phyloP scores from a whole-genome alignment of 2,329 filamentous ascomycete genomes.

The Bipolaris gigantea region DNA sequence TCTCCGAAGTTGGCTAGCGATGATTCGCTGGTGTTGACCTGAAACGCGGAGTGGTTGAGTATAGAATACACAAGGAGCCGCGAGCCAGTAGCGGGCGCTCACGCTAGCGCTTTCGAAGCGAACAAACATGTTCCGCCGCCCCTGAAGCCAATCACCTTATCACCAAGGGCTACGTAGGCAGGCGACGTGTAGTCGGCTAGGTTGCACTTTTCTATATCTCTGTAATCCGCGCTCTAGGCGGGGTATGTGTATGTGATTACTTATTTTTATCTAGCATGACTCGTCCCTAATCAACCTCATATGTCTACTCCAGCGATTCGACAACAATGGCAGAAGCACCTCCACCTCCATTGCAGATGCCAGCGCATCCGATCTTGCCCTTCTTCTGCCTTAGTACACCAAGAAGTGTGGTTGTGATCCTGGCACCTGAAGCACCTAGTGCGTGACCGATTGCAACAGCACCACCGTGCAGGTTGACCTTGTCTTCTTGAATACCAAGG shows the following conservation, averaged over 20 bases:
- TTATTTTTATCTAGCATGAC: constrained; percentile 11
- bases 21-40: constrained; percentile 19
- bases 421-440: constrained; percentile 88
- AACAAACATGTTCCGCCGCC: constrained; percentile 5
- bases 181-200: not conserved
- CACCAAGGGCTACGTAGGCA: not conserved
- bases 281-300: constrained; percentile 4
- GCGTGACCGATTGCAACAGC: constrained; percentile 96
- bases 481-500: constrained; percentile 74
- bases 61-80: constrained; percentile 13
- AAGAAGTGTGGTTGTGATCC: constrained; percentile 87
- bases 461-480: constrained; percentile 94
- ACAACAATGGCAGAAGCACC: constrained; percentile 93
- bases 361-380: constrained; percentile 89
- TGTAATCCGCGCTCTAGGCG: not conserved
- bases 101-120: constrained; percentile 15
- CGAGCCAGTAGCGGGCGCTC: constrained; percentile 11
- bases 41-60: constrained; percentile 22
- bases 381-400: constrained; percentile 88
- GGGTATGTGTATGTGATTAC: not conserved
- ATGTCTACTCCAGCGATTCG: constrained; percentile 57
- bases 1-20: constrained; percentile 1
- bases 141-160: constrained; percentile 14
- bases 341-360: constrained; percentile 97
- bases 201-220: not conserved